Conservation (phyloP, 192 early-diverging fungal species). For the Coemansia javaensis region DNA sequence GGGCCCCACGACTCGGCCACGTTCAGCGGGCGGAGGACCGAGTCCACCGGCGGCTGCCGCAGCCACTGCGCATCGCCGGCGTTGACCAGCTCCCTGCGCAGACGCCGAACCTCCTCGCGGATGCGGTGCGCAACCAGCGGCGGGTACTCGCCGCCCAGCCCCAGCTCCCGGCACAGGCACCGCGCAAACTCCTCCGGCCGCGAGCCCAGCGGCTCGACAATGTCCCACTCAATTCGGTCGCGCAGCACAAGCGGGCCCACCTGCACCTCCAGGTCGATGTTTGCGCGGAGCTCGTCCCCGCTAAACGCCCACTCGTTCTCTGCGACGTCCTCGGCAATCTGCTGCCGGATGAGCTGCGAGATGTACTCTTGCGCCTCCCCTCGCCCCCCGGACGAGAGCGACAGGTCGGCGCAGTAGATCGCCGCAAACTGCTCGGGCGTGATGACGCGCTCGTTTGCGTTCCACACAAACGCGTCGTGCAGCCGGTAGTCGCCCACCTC, state of each 20-base stretch:
- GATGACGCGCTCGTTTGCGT: slow-evolving; percentile 74
- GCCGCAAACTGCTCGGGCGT: slow-evolving; percentile 83
- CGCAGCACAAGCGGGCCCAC: slow-evolving; percentile 72
- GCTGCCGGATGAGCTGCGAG: slow-evolving; percentile 45
- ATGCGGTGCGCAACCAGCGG: slow-evolving; percentile 49
- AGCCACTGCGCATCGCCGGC: slow-evolving; percentile 47
- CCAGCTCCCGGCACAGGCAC: slow-evolving; percentile 39
- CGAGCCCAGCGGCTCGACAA: slow-evolving; percentile 50
- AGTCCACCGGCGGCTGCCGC: slow-evolving; percentile 40
- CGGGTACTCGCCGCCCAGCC: slow-evolving; percentile 46
- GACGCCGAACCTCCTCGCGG: slow-evolving; percentile 38
- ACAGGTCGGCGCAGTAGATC: slow-evolving; percentile 74
- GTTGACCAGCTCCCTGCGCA: slow-evolving; percentile 39
- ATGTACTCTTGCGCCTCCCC: slow-evolving; percentile 27
- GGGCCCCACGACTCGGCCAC: slow-evolving; percentile 44
- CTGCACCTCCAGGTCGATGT: slow-evolving; percentile 72
- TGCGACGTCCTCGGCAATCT: slow-evolving; percentile 43
- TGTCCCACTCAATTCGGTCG: slow-evolving; percentile 94
- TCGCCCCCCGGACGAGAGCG: slow-evolving; percentile 47
- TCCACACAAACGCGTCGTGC: slow-evolving; percentile 90
- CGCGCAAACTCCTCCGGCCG: slow-evolving; percentile 47
- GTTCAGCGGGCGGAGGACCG: slow-evolving; percentile 37
- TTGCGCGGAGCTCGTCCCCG: slow-evolving; percentile 43
- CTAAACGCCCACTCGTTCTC: slow-evolving; percentile 26
- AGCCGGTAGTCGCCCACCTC: slow-evolving; percentile 82